These are phyloP conservation scores for Neurospora intermedia DNA, from an alignment of 495 filamentous ascomycete species.

Conservation along the genomic window DNA sequence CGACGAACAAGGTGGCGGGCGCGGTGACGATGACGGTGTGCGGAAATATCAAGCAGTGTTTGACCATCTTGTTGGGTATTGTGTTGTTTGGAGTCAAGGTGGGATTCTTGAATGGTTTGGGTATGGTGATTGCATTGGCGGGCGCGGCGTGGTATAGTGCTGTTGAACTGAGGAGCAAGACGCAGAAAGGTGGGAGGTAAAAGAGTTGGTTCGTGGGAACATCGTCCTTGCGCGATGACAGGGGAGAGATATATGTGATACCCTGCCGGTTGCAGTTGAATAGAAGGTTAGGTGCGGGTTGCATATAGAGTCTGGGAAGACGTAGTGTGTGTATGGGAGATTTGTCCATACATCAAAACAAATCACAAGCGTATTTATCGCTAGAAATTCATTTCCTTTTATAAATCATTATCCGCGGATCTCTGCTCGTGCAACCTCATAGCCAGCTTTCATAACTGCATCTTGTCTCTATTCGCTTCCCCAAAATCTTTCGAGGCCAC, in stretches of 20 bases:
- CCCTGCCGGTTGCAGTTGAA: not conserved
- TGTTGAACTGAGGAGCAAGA: slow-evolving; percentile 25
- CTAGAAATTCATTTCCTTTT: not conserved
- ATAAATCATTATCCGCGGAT: not conserved
- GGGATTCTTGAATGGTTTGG: slow-evolving; percentile 33
- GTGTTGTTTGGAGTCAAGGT: slow-evolving; percentile 41
- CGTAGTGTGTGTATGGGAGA: not conserved
- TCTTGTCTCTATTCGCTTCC: not conserved
- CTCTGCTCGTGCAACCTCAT: not conserved
- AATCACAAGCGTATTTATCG: not conserved
- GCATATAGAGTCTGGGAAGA: not conserved
- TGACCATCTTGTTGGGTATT: slow-evolving; percentile 46
- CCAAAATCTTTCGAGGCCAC: too few relatives aligned
- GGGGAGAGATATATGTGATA: not conserved
- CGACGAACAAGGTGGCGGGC: slow-evolving; percentile 45
- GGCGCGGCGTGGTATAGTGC: slow-evolving; percentile 39
- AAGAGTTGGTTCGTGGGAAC: not conserved
- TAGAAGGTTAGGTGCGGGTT: not conserved
- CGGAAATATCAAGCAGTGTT: slow-evolving; percentile 48
- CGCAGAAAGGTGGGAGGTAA: not conserved
- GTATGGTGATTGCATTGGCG: slow-evolving; percentile 32
- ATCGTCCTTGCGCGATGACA: not conserved
- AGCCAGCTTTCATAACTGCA: not conserved
- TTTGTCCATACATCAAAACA: not conserved
- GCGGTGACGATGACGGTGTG: slow-evolving; percentile 48